Evolutionary conservation across 352 stramenopile species (phyloP).

Genomic region (Plasmopara muralis): DNA sequence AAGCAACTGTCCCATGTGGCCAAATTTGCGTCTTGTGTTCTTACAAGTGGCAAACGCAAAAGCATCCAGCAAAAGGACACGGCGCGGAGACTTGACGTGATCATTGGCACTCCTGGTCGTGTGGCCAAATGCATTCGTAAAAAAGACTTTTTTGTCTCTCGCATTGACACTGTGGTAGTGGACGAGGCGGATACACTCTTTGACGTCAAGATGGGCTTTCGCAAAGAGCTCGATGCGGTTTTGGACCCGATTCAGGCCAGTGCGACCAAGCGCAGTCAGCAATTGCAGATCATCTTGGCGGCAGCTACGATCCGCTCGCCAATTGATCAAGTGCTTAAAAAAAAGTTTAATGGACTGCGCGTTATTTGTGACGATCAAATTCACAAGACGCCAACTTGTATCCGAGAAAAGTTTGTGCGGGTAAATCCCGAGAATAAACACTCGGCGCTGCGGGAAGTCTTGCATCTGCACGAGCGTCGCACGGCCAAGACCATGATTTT

Average conservation of each 20-base stretch:
- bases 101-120: slow-evolving; percentile 71
- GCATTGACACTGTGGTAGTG: slow-evolving; percentile 54
- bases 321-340: slow-evolving; percentile 66
- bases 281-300: slow-evolving; percentile 64
- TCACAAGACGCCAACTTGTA: slow-evolving; percentile 53
- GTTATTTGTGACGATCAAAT: slow-evolving; percentile 62
- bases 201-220: slow-evolving; percentile 80
- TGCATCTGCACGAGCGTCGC: slow-evolving; percentile 35
- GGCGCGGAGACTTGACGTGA: slow-evolving; percentile 43
- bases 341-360: slow-evolving; percentile 53
- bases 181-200: slow-evolving; percentile 80
- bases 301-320: slow-evolving; percentile 64
- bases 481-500: slow-evolving; percentile 68
- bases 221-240: slow-evolving; percentile 63
- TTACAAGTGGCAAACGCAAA: slow-evolving; percentile 66
- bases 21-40: slow-evolving; percentile 57
- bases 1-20: slow-evolving; percentile 58
- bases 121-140: slow-evolving; percentile 67
- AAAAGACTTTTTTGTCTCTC: slow-evolving; percentile 73
- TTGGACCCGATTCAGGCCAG: slow-evolving; percentile 58
- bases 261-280: slow-evolving; percentile 41
- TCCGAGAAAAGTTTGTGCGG: slow-evolving; percentile 66
- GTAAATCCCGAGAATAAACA: slow-evolving; percentile 59
- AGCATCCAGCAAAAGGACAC: slow-evolving; percentile 56
- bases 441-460: slow-evolving; percentile 50